Evolutionary conservation across 768 basidiomycete species (phyloP).

Genomic region (Porpolomopsis calyptriformis): DNA sequence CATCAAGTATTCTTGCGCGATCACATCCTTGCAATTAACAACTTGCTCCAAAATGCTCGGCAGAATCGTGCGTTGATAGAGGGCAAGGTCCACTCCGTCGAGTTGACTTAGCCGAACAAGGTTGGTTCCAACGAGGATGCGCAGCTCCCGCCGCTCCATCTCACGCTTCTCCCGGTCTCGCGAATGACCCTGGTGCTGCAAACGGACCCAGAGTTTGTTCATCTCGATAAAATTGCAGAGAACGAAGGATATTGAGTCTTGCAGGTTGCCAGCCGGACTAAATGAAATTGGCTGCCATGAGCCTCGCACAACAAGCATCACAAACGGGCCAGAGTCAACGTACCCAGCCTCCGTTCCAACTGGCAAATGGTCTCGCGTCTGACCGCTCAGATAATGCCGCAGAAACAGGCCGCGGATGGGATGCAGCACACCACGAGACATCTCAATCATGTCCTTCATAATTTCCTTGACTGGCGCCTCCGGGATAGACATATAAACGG

Average conservation of each 20-base stretch:
- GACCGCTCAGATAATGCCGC: constrained; percentile 92
- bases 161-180: constrained; percentile 96
- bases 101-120: constrained; percentile 91
- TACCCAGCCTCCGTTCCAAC: constrained; percentile 78
- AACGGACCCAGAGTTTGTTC: constrained; percentile 99
- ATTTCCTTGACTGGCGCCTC: constrained; percentile 98
- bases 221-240: constrained; percentile 99
- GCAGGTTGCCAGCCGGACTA: constrained; percentile 80
- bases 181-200: constrained; percentile 96
- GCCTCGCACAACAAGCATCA: constrained; percentile 3
- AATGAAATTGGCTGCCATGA: constrained; percentile 1
- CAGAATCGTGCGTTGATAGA: constrained; percentile 80
- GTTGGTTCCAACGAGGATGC: constrained; percentile 96
- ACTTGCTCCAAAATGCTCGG: constrained; percentile 94
- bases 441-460: constrained; percentile 99
- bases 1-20: constrained; percentile 98
- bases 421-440: constrained; percentile 94
- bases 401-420: constrained; percentile 95
- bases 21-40: constrained; percentile 96
- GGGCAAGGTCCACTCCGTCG: constrained; percentile 90
- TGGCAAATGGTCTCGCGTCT: constrained; percentile 93
- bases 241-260: constrained; percentile 93
- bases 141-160: constrained; percentile 86
- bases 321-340: too few relatives aligned
- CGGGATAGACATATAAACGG: constrained; percentile 97